Evolutionary conservation across 441 rosid genomes (phyloP).

Genomic region (Macaranga tanarius): DNA sequence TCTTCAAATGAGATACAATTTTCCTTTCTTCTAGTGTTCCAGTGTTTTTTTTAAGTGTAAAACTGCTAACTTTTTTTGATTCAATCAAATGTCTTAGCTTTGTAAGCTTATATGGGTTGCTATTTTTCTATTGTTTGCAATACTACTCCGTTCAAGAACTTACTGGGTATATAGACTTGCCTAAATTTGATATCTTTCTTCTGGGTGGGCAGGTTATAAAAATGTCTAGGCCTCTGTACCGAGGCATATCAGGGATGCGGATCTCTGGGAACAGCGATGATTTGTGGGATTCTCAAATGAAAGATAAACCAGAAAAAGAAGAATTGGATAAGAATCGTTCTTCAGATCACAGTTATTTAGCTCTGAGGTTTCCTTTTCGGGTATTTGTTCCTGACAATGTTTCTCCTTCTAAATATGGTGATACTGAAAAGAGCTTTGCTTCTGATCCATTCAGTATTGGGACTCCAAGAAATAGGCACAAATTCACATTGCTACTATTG

Average conservation of each 20-base stretch:
- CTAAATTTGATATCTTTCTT: conserved; percentile 5
- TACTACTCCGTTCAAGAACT: background rate
- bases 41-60: background rate
- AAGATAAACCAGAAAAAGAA: conserved; percentile 70
- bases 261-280: conserved; percentile 65
- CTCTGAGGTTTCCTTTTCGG: conserved; percentile 58
- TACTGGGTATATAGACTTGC: conserved; percentile 4
- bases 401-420: conserved; percentile 61
- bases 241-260: conserved; percentile 67
- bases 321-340: conserved; percentile 57
- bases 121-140: background rate
- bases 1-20: conserved; percentile 16
- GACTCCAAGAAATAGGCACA: conserved; percentile 61
- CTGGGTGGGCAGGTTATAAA: conserved; percentile 34
- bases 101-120: conserved; percentile 2
- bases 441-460: conserved; percentile 55
- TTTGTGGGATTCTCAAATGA: conserved; percentile 75
- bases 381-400: conserved; percentile 43
- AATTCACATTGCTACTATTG: conserved; percentile 53
- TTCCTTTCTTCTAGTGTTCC: conserved; percentile 7
- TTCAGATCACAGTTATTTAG: conserved; percentile 43
- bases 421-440: conserved; percentile 54
- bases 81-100: background rate
- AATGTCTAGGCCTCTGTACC: conserved; percentile 83
- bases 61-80: background rate